A percentile compares a stretch with the other conserved stretches of the same genome.
Evolutionary conservation across 2,329 filamentous ascomycete species (phyloP).

Genomic region (Clarireedia monteithiana): DNA sequence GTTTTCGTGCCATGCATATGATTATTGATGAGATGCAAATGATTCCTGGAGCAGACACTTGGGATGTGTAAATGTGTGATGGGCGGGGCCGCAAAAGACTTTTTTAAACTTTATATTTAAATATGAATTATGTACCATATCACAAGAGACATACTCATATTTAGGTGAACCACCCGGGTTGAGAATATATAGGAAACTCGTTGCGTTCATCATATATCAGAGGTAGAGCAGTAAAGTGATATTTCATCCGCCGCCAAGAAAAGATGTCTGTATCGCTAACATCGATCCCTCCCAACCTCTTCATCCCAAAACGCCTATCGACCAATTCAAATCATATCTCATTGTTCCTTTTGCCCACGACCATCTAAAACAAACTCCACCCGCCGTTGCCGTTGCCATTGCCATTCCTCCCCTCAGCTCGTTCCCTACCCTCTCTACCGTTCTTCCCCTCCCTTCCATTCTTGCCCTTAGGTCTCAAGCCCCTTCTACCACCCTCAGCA

Average conservation of each 20-base stretch:
- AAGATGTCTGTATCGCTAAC: too few species aligned
- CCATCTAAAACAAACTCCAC: slow-evolving; percentile 8
- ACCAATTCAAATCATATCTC: too few species aligned
- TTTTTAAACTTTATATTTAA: too few species aligned
- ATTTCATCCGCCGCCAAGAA: neutral
- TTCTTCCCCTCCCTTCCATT: slow-evolving; percentile 8
- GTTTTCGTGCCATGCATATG: too few species aligned
- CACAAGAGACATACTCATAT: too few species aligned
- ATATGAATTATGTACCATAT: too few species aligned
- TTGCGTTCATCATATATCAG: slow-evolving; percentile 3
- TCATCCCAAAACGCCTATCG: neutral
- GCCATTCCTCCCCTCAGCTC: slow-evolving; percentile 7
- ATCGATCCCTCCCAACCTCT: neutral
- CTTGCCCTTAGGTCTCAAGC: slow-evolving; percentile 3
- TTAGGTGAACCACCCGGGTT: too few species aligned
- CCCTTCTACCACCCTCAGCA: slow-evolving; percentile 27
- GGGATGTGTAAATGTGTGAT: too few species aligned
- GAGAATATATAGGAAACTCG: neutral
- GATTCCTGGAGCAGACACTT: too few species aligned
- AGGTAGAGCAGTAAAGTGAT: neutral
- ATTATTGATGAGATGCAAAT: too few species aligned
- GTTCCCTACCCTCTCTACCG: slow-evolving; percentile 9
- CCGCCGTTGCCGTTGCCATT: slow-evolving; percentile 4
- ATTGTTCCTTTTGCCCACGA: neutral
- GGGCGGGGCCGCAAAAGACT: too few species aligned